These are phyloP conservation scores for Nematocida sp. DNA, from an alignment of 371 early-diverging fungal genomes.

Conservation along the genomic window DNA sequence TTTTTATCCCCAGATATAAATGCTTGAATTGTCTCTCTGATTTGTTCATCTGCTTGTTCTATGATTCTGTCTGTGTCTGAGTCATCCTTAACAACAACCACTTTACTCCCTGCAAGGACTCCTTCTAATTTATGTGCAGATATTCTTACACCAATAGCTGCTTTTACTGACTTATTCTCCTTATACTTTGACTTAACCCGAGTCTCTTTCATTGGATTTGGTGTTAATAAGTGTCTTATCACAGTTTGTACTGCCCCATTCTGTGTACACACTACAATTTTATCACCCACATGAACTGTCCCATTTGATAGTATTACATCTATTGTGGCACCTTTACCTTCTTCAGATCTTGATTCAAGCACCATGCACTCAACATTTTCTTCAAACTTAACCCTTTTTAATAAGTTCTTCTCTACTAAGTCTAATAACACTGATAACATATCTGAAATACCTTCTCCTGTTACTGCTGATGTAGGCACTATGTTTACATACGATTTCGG, in stretches of 20 bases:
- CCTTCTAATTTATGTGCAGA: slow-evolving; percentile 88
- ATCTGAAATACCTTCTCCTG: slow-evolving; percentile 98
- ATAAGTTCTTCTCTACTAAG: slow-evolving; percentile 89
- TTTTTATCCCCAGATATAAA: slow-evolving; percentile 59
- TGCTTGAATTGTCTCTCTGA: slow-evolving; percentile 52
- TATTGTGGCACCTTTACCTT: slow-evolving; percentile 95
- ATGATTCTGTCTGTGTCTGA: slow-evolving; percentile 87
- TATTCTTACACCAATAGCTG: slow-evolving; percentile 95
- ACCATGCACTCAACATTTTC: slow-evolving; percentile 95
- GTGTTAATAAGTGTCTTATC: slow-evolving; percentile 88
- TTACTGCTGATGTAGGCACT: slow-evolving; percentile 95
- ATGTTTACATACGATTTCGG: slow-evolving; percentile 87
- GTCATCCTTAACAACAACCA: slow-evolving; percentile 78
- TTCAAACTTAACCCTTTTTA: slow-evolving; percentile 85
- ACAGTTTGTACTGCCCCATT: slow-evolving; percentile 92
- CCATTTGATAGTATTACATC: slow-evolving; percentile 98
- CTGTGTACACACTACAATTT: slow-evolving; percentile 89
- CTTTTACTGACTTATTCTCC: slow-evolving; percentile 91
- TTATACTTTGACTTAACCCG: slow-evolving; percentile 80
- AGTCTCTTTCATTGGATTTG: slow-evolving; percentile 94
- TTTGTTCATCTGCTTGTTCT: slow-evolving; percentile 76
- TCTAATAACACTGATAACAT: slow-evolving; percentile 84
- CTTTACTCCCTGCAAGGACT: slow-evolving; percentile 93
- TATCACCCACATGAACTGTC: slow-evolving; percentile 88
- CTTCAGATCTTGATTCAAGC: slow-evolving; percentile 97